These are phyloP conservation scores for Carex myosuroides DNA, from an alignment of 176 grass and related monocot genomes.

Conservation along the genomic window DNA sequence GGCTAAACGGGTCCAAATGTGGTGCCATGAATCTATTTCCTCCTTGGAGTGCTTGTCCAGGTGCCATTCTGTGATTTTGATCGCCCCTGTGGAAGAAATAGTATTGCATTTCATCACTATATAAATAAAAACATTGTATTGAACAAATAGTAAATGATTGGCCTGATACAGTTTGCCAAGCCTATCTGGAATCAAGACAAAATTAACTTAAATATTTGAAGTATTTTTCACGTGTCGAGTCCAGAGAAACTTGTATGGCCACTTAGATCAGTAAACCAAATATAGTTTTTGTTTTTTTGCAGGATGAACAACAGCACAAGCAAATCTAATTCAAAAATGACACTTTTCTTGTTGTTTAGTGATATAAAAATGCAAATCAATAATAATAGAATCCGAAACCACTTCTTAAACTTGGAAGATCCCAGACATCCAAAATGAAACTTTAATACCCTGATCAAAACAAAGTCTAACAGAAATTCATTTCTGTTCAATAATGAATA, in stretches of 20 bases:
- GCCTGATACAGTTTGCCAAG: neutral
- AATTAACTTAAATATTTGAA: neutral
- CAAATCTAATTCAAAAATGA: neutral
- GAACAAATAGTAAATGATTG: neutral
- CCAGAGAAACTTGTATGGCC: neutral
- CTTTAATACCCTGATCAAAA: neutral
- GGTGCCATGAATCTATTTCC: conserved; percentile 22
- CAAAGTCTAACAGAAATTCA: neutral
- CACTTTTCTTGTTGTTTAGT: neutral
- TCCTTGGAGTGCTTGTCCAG: conserved; percentile 22
- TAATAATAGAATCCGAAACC: neutral
- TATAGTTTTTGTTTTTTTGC: neutral
- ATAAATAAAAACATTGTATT: neutral
- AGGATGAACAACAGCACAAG: neutral
- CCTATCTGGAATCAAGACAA: neutral
- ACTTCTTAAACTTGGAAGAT: neutral
- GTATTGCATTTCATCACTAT: neutral
- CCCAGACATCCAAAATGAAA: neutral
- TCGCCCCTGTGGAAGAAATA: conserved; percentile 17
- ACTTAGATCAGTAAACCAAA: neutral
- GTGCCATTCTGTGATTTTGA: conserved; percentile 20
- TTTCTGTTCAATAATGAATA: neutral
- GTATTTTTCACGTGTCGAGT: no score
- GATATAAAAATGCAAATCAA: neutral
- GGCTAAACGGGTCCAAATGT: conserved; percentile 39